Evolutionary conservation across 805 yeast genomes (phyloP).

Genomic region (Saccharomycopsis selenospora): DNA sequence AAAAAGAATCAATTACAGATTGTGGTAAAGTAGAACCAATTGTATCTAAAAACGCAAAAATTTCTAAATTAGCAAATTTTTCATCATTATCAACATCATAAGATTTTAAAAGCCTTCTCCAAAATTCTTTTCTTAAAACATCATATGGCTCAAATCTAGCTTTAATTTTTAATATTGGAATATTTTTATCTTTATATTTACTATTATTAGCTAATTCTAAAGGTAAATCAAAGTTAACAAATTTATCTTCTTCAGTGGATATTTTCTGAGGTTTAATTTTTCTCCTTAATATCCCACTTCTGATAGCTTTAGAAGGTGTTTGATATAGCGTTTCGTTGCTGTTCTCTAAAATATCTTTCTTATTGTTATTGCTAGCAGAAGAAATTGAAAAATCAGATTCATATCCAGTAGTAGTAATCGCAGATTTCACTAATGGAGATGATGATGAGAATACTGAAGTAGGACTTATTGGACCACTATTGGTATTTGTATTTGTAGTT

Average conservation of each 20-base stretch:
- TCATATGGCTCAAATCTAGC: slow-evolving; percentile 64
- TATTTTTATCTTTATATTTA: slow-evolving; percentile 26
- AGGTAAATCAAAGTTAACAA: slow-evolving; percentile 31
- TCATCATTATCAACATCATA: slow-evolving; percentile 40
- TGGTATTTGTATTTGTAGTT: background rate
- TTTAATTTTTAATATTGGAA: slow-evolving; percentile 51
- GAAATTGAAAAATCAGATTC: background rate
- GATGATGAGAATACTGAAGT: background rate
- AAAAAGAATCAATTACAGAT: slow-evolving; percentile 27
- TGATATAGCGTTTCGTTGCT: background rate
- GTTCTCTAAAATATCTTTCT: slow-evolving; percentile 10
- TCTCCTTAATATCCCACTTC: slow-evolving; percentile 19
- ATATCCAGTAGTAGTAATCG: slow-evolving; percentile 2
- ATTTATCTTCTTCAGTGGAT: slow-evolving; percentile 20
- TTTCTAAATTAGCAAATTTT: slow-evolving; percentile 48
- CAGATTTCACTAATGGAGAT: background rate
- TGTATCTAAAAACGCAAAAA: slow-evolving; percentile 56
- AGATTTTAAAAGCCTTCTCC: slow-evolving; percentile 55
- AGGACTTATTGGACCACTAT: background rate
- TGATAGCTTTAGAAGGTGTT: slow-evolving; percentile 5
- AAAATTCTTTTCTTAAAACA: slow-evolving; percentile 56
- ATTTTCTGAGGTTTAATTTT: slow-evolving; percentile 19
- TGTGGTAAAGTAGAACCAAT: slow-evolving; percentile 44
- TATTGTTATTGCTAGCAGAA: slow-evolving; percentile 6
- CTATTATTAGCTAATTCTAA: slow-evolving; percentile 25